Conservation (phyloP, 1,139 yeast species). For the Citeromyces hawaiiensis region DNA sequence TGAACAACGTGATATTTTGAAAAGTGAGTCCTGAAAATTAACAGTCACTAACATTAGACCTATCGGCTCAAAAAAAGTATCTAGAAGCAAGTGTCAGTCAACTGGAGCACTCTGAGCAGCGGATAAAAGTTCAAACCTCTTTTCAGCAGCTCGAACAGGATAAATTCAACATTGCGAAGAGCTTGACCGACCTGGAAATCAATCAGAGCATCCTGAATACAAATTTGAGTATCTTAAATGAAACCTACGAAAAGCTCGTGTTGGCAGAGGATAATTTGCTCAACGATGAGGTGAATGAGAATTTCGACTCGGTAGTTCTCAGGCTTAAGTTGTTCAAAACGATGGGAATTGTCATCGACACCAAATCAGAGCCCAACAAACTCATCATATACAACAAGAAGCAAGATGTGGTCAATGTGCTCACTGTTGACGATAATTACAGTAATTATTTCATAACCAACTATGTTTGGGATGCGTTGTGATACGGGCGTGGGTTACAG, state of each 20-base stretch:
- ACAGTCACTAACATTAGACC: background rate
- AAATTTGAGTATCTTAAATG: conserved; percentile 25
- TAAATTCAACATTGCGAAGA: conserved; percentile 41
- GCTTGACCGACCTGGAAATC: conserved; percentile 42
- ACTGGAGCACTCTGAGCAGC: conserved; percentile 8
- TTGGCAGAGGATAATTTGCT: conserved; percentile 13
- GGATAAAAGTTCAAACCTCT: conserved; percentile 10
- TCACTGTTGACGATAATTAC: conserved; percentile 45
- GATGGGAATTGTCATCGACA: conserved; percentile 5
- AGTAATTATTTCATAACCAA: conserved; percentile 54
- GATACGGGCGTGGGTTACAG: conserved; percentile 3
- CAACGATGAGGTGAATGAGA: conserved; percentile 16
- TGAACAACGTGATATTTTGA: conserved; percentile 15
- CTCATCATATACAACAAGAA: conserved; percentile 38
- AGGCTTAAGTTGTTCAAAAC: conserved; percentile 5
- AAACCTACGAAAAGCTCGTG: conserved; percentile 22
- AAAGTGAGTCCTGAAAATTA: conserved; percentile 7
- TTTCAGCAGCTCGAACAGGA: conserved; percentile 27
- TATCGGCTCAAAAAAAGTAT: conserved; percentile 1
- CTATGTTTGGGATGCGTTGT: conserved; percentile 57
- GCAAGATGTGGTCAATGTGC: conserved; percentile 31
- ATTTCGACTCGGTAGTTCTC: conserved; percentile 14
- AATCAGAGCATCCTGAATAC: conserved; percentile 32
- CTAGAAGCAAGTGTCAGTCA: conserved; percentile 4
- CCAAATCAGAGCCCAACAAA: conserved; percentile 19